Conservation (phyloP, 208 protist genomes). For the Acanthamoeba triangularis region DNA sequence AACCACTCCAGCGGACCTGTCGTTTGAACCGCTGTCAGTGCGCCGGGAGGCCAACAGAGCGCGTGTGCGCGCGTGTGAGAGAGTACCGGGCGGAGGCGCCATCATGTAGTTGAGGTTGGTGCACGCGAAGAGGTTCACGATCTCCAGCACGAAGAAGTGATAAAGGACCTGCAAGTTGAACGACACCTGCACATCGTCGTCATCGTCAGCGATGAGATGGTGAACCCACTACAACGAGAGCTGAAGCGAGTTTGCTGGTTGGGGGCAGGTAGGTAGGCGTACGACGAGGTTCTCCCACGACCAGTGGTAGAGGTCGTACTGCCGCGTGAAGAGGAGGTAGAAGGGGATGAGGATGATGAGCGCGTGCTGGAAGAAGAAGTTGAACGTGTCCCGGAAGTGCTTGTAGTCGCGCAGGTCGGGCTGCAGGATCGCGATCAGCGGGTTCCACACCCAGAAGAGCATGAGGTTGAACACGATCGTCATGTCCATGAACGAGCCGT, state of each 20-base stretch:
- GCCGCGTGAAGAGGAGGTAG: conserved; percentile 45
- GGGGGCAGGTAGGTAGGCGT: background rate
- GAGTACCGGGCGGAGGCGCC: conserved; percentile 18
- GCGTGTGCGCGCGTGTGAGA: background rate
- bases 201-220: background rate
- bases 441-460: conserved; percentile 48
- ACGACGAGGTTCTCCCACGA: background rate
- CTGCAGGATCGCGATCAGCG: conserved; percentile 9
- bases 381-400: conserved; percentile 24
- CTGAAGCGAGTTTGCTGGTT: too few relatives aligned
- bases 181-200: background rate
- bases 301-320: conserved; percentile 51
- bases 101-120: conserved; percentile 64
- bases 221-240: too few relatives aligned
- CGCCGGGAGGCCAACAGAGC: too few relatives aligned
- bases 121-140: background rate
- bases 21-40: background rate
- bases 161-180: conserved; percentile 38
- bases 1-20: conserved; percentile 44
- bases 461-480: conserved; percentile 35
- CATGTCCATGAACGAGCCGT: background rate
- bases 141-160: conserved; percentile 47
- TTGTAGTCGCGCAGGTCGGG: conserved; percentile 65
- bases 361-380: conserved; percentile 59
- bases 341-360: conserved; percentile 58